Conservation (phyloP, 352 stramenopile genomes). For the Aphanomyces cochlioides region DNA sequence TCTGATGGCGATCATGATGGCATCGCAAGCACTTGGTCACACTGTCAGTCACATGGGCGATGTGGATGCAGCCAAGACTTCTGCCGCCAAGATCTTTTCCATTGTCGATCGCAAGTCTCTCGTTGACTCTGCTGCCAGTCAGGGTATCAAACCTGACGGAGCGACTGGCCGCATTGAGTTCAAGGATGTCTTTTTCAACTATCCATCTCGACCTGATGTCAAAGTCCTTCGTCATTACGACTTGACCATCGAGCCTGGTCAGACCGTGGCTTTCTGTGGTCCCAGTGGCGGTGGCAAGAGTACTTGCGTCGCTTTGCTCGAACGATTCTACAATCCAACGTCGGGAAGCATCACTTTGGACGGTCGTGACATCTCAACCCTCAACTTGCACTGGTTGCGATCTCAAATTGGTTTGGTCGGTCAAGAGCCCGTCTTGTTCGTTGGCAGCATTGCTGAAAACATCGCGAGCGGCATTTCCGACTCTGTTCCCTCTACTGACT, state of each 20-base stretch:
- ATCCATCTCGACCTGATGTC: constrained; percentile 53
- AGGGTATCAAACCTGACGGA: constrained; percentile 20
- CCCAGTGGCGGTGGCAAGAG: constrained; percentile 38
- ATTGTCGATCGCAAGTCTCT: constrained; percentile 37
- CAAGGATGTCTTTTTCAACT: constrained; percentile 62
- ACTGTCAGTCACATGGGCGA: constrained; percentile 37
- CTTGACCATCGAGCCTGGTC: constrained; percentile 38
- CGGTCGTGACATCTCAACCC: constrained; percentile 35
- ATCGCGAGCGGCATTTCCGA: constrained; percentile 9
- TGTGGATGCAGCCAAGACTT: constrained; percentile 12
- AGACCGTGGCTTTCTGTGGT: constrained; percentile 44
- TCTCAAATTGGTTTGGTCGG: constrained; percentile 42
- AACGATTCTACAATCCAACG: constrained; percentile 36
- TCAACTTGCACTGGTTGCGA: constrained; percentile 44
- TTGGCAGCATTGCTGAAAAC: constrained; percentile 32
- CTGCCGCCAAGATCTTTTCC: constrained; percentile 39
- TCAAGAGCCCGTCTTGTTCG: constrained; percentile 29
- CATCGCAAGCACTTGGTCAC: constrained; percentile 36
- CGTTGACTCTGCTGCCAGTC: constrained; percentile 21
- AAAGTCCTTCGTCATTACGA: constrained; percentile 29
- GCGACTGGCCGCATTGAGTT: constrained; percentile 46
- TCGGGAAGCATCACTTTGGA: constrained; percentile 29
- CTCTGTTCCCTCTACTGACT: no score
- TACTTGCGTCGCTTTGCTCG: constrained; percentile 33
- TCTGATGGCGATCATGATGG: constrained; percentile 52